Base-by-base conservation (phyloP, 2,329 filamentous ascomycete genomes). In the Colletotrichum sp. region DNA sequence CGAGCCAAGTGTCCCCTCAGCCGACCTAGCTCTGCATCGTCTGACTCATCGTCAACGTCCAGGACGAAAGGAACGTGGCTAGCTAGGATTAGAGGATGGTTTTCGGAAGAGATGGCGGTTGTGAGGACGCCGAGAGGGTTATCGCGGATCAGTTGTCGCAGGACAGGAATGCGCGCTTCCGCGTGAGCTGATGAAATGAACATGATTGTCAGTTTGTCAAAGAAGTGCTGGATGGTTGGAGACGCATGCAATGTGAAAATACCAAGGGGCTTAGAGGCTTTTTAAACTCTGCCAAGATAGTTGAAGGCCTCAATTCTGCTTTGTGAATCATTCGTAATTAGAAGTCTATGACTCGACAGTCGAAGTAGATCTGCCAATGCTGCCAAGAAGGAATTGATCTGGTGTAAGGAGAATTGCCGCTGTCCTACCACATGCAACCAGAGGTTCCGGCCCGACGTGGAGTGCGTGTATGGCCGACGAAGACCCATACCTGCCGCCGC, bases 111-210 rank as follows among this genome's bases (percentile, higher is more conserved):
- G 58, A 94, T 90, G 8, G 90, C 91, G 0, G 92, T 94, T 8
- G 91, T 93, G 10, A 94, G 80, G 16, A 93, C 85, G 1, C 92
- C 92, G 0, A 94, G 85, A 0, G 92, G 91, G 79, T 93, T 90
- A 9, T 90, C 86, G 24, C 86, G 86, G 79, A 94, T 91, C 67
- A 94, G 85, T 70, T 88, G 82, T 36, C 88, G 88, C 26, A 94
- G 87, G 4, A 84, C 82, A 1, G 85, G 82, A 71, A 91, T 84
- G 69, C 85, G 81, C 9, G 83, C 78, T 77, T 93, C 92, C 10
- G 86, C 88, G 81, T 93, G 91, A 18, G 81, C 86, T 18, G 82
- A 82, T 24, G 86, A 89, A 77, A 93, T 87, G 82, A 93, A 90
- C 92, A 94, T 93, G 64, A 13, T 24, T 52, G 10, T 21, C 5